Evolutionary conservation across 768 basidiomycete species (phyloP), one percentile per base, ranked within the genome.

Genomic region (Tubosaeta brunneosetosa): DNA sequence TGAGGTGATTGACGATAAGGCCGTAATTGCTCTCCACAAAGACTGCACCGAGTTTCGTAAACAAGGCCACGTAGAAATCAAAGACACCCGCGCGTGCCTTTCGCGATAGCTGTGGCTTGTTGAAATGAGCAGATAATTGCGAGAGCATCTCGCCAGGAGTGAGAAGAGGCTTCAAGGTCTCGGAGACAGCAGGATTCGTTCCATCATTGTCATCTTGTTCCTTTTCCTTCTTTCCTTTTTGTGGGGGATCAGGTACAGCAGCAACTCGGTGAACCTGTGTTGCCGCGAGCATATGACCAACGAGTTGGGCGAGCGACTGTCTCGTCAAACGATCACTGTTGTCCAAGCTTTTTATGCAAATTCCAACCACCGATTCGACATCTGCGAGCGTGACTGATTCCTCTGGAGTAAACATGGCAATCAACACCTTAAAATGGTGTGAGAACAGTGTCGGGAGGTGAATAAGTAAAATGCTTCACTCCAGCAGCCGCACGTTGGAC

Each of bases 1-100:
- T 78, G 51, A 97, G 68, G 67, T 97, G 94, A 32, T 74, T 73
- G 29, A 89, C 77, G 51, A 99, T 81, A 19, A 87, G 77, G 6
- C 83, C 76, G 56, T 94, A 98, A 64, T 95, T 88, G 17, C 71
- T 67, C 67, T 99, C 94, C 42, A 91, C 83, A 65, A 89, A 98
- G 1, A 70, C 63, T 2, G 85, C 55, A 0, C 94, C 95, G 9
- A 98, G 82, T 10, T 79, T 76, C 4, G 77, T 80, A 57, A 98
- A 76, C 3, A 95, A 68, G 0, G 88, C 82, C 6, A 84, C 78
- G 62, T 97, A 97, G 59, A 91, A 85, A 57, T 97, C 91, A 64
- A 97, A 86, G 22, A 98, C 80, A 7, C 91, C 93, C 32, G 92
- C 85, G 19, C 89, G 82, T 2, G 81, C 81, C 68, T 85, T 85